Evolutionary conservation across 176 grass and related monocot species (phyloP).

Genomic region (Ensete ventricosum): DNA sequence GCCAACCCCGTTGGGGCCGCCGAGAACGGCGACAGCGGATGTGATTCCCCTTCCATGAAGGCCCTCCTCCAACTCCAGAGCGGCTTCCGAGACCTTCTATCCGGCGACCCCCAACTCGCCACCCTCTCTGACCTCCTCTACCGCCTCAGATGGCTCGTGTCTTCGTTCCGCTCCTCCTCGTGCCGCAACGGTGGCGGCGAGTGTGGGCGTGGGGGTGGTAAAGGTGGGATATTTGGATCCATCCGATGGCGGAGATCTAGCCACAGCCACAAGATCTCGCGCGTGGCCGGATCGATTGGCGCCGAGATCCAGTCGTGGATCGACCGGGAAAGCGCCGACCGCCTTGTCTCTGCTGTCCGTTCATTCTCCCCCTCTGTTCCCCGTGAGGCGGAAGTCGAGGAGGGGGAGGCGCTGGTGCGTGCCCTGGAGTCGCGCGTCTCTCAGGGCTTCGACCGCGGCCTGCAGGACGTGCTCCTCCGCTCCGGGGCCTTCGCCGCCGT

Average conservation of each 20-base stretch:
- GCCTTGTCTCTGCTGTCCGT: slow-evolving; percentile 47
- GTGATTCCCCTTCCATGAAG: slow-evolving; percentile 24
- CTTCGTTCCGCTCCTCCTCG: not conserved
- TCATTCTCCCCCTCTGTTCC: not conserved
- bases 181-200: not conserved
- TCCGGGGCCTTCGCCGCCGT: slow-evolving; percentile 52
- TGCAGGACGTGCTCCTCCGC: slow-evolving; percentile 56
- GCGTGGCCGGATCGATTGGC: slow-evolving; percentile 32
- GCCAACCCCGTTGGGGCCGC: not conserved
- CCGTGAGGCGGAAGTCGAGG: slow-evolving; percentile 5
- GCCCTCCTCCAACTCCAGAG: slow-evolving; percentile 64
- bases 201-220: not conserved
- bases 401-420: slow-evolving; percentile 31
- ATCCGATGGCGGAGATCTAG: slow-evolving; percentile 19
- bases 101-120: slow-evolving; percentile 32
- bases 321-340: slow-evolving; percentile 42
- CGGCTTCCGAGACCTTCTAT: slow-evolving; percentile 57
- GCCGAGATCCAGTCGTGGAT: slow-evolving; percentile 63
- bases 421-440: slow-evolving; percentile 17
- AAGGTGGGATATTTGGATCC: not conserved
- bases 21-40: not conserved
- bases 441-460: slow-evolving; percentile 47
- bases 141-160: slow-evolving; percentile 25
- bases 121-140: slow-evolving; percentile 29
- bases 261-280: slow-evolving; percentile 8